Evolutionary conservation across 1,139 yeast genomes (phyloP).

Genomic region (Yamadazyma atlantica): DNA sequence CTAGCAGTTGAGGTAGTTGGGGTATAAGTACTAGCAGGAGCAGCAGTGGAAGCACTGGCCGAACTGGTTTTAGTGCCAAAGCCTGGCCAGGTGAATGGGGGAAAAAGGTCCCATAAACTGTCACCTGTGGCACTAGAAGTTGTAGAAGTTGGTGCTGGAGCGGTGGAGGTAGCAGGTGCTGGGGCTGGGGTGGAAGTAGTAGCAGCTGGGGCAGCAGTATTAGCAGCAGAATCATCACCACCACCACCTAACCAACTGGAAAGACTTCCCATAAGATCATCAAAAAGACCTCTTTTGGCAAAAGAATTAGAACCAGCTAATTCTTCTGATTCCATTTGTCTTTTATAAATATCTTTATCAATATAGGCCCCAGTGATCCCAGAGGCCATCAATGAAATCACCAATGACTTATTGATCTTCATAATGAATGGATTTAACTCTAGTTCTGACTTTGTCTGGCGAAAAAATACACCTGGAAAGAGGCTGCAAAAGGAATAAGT

Average conservation of each 20-base stretch:
- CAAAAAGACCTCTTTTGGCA: slow-evolving; percentile 16
- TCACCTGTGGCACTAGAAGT: slow-evolving; percentile 7
- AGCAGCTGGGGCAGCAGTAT: slow-evolving; percentile 11
- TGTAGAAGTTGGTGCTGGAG: slow-evolving; percentile 9
- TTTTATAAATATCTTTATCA: slow-evolving; percentile 5
- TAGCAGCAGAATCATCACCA: slow-evolving; percentile 13
- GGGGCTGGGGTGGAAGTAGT: slow-evolving; percentile 16
- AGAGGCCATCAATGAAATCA: slow-evolving; percentile 10
- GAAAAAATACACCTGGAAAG: background rate
- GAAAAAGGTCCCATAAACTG: slow-evolving; percentile 5
- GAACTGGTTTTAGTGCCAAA: slow-evolving; percentile 3
- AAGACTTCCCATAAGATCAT: slow-evolving; percentile 15
- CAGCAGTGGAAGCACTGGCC: slow-evolving; percentile 2
- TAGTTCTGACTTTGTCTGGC: background rate
- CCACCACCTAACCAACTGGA: slow-evolving; percentile 7
- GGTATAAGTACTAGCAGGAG: slow-evolving; percentile 2
- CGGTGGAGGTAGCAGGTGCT: slow-evolving; percentile 12
- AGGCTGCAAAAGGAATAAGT: slow-evolving; percentile 1
- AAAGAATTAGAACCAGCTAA: slow-evolving; percentile 12
- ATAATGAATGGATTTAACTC: slow-evolving; percentile 8
- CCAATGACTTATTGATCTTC: slow-evolving; percentile 11
- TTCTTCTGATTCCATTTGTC: slow-evolving; percentile 5
- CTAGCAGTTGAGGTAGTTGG: background rate
- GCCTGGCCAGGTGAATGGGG: slow-evolving; percentile 8
- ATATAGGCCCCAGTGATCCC: slow-evolving; percentile 11